Evolutionary conservation across 495 filamentous ascomycete species (phyloP).

Genomic region (Poronia punctata): DNA sequence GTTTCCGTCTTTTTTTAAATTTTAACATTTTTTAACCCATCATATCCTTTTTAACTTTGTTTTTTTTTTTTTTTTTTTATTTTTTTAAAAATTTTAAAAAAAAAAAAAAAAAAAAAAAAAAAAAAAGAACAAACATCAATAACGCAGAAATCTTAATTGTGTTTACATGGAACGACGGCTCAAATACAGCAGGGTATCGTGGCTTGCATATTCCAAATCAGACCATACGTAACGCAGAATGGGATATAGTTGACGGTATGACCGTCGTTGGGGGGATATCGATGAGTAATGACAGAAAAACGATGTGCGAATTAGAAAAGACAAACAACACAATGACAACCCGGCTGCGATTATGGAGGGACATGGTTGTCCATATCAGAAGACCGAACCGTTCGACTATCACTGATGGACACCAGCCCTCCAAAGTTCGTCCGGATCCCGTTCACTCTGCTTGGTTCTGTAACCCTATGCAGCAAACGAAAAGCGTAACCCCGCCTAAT

Average conservation of each 20-base stretch:
- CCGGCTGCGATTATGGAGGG: conserved; percentile 17
- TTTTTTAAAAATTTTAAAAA: too few relatives aligned
- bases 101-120: too few relatives aligned
- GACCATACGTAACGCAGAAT: conserved; percentile 7
- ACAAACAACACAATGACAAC: conserved; percentile 9
- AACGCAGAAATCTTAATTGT: conserved; percentile 6
- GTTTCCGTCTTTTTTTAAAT: too few relatives aligned
- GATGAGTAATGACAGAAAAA: conserved; percentile 15
- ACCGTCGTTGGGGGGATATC: conserved; percentile 13
- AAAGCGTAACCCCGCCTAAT: too few relatives aligned
- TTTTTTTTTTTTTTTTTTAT: too few relatives aligned
- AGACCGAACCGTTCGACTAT: conserved; percentile 18
- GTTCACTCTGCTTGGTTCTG: conserved; percentile 21
- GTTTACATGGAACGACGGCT: conserved; percentile 4
- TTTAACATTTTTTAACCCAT: too few relatives aligned
- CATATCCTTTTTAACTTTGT: too few relatives aligned
- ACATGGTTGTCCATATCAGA: conserved; percentile 15
- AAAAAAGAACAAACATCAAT: too few relatives aligned
- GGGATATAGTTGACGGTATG: conserved; percentile 6
- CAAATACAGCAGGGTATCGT: conserved; percentile 12
- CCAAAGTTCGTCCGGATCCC: conserved; percentile 13
- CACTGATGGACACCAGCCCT: too few relatives aligned
- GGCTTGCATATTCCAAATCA: conserved; percentile 12
- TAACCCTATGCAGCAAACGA: conserved; percentile 20
- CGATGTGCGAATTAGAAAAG: conserved; percentile 10